Conservation (phyloP, 305 asterid genomes). For the Rubia balearica region DNA sequence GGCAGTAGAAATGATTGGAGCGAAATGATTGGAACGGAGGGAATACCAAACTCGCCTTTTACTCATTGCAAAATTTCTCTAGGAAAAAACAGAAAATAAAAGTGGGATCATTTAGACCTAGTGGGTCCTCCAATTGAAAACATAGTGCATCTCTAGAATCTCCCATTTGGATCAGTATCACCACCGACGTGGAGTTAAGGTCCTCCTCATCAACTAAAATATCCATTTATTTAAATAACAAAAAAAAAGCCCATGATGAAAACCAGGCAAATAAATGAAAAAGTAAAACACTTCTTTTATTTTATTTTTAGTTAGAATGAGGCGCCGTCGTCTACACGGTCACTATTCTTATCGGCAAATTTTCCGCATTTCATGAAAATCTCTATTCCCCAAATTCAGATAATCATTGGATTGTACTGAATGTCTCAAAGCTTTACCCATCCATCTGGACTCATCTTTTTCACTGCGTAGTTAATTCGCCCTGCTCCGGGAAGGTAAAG, state of each 20-base stretch:
- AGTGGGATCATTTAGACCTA: background rate
- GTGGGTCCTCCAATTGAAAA: background rate
- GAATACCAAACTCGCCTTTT: too few relatives aligned
- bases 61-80: too few relatives aligned
- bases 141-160: background rate
- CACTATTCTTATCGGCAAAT: slow-evolving; percentile 9
- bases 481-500: background rate
- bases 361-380: background rate
- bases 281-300: background rate
- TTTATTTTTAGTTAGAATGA: background rate
- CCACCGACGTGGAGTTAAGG: slow-evolving; percentile 2
- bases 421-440: background rate
- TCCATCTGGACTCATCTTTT: background rate
- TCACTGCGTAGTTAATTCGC: background rate
- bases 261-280: background rate
- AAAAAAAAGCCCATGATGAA: background rate
- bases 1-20: too few relatives aligned
- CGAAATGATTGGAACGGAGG: too few relatives aligned
- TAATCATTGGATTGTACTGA: background rate
- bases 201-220: background rate
- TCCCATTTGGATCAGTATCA: background rate
- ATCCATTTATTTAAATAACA: background rate
- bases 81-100: too few relatives aligned
- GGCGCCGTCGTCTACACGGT: slow-evolving; percentile 1
- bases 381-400: background rate